These are phyloP conservation scores for Auxenochlorella protothecoides DNA, from an alignment of 139 green algal genomes.

Conservation along the genomic window DNA sequence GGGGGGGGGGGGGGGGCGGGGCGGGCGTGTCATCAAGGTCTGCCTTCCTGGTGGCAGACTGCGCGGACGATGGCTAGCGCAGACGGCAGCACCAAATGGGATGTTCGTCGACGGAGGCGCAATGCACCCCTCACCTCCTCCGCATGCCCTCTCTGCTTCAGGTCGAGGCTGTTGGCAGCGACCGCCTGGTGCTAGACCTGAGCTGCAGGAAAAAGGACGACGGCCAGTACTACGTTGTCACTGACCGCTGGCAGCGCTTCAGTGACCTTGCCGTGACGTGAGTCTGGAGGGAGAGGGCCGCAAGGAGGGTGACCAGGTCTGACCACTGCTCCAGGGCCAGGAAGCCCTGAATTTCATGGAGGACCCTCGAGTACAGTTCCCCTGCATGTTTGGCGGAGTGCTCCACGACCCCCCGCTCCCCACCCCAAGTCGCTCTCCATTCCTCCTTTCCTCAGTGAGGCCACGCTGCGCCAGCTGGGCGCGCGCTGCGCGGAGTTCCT, in stretches of 20 bases:
- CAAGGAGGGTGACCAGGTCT: not conserved
- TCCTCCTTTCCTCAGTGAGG: slow-evolving; percentile 6
- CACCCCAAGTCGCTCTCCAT: not conserved
- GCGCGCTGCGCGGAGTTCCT: slow-evolving; percentile 87
- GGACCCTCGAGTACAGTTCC: no score
- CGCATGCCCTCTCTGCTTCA: slow-evolving; percentile 13
- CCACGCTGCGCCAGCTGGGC: slow-evolving; percentile 55
- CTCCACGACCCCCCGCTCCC: not conserved
- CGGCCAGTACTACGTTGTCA: slow-evolving; percentile 60
- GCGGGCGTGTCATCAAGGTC: no score
- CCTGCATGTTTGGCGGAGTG: not conserved
- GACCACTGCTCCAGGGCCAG: no score
- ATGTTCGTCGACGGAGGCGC: not conserved
- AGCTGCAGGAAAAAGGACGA: slow-evolving; percentile 70
- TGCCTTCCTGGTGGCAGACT: no score
- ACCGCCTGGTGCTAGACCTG: slow-evolving; percentile 90
- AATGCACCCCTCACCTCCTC: not conserved
- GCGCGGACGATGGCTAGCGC: no score
- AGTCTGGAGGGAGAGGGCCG: not conserved
- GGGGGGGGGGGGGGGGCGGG: no score
- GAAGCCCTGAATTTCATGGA: no score
- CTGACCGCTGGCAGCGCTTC: slow-evolving; percentile 67
- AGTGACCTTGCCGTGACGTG: slow-evolving; percentile 36
- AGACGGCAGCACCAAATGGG: no score
- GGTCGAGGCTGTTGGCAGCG: slow-evolving; percentile 71